These are phyloP conservation scores for Phytopythium aichiense DNA, from an alignment of 352 stramenopile species.

Conservation along the genomic window DNA sequence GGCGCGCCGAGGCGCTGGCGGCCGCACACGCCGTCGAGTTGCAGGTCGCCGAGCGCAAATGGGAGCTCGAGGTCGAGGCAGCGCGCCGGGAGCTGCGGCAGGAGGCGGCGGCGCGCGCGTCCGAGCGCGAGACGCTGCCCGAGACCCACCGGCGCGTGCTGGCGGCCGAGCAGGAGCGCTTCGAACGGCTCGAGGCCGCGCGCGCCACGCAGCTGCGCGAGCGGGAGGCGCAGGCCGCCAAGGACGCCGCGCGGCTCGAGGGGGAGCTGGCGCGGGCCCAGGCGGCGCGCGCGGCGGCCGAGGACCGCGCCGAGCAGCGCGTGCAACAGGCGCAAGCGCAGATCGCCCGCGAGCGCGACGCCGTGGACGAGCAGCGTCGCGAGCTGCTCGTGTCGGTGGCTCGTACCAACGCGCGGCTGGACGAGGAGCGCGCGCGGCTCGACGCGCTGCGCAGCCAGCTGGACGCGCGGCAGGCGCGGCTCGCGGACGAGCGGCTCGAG, in stretches of 20 bases:
- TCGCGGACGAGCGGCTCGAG: slow-evolving; percentile 57
- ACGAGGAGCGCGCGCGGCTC: slow-evolving; percentile 71
- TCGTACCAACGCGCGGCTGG: slow-evolving; percentile 39
- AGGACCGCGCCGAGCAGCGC: slow-evolving; percentile 57
- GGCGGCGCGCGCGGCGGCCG: slow-evolving; percentile 29
- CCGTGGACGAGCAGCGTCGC: slow-evolving; percentile 66
- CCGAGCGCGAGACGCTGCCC: slow-evolving; percentile 53
- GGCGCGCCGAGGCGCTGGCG: slow-evolving; percentile 41
- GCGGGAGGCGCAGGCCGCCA: slow-evolving; percentile 38
- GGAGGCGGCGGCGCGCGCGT: slow-evolving; percentile 33
- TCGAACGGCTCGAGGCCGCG: slow-evolving; percentile 55
- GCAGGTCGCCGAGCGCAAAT: slow-evolving; percentile 58
- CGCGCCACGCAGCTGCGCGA: slow-evolving; percentile 47
- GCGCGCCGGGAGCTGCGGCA: slow-evolving; percentile 30
- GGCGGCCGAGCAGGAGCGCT: slow-evolving; percentile 57
- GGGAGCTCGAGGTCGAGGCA: slow-evolving; percentile 43
- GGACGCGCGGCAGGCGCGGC: slow-evolving; percentile 41
- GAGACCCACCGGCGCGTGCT: slow-evolving; percentile 52
- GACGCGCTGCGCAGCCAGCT: slow-evolving; percentile 55
- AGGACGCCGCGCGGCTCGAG: slow-evolving; percentile 38
- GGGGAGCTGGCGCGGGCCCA: slow-evolving; percentile 31
- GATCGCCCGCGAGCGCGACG: slow-evolving; percentile 63
- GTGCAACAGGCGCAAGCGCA: slow-evolving; percentile 56
- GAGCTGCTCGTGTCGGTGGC: slow-evolving; percentile 58
- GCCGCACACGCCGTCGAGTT: slow-evolving; percentile 44